phyloP scores from a whole-genome alignment of 1,284 basidiomycete genomes.

The Ustilago trichophora region DNA sequence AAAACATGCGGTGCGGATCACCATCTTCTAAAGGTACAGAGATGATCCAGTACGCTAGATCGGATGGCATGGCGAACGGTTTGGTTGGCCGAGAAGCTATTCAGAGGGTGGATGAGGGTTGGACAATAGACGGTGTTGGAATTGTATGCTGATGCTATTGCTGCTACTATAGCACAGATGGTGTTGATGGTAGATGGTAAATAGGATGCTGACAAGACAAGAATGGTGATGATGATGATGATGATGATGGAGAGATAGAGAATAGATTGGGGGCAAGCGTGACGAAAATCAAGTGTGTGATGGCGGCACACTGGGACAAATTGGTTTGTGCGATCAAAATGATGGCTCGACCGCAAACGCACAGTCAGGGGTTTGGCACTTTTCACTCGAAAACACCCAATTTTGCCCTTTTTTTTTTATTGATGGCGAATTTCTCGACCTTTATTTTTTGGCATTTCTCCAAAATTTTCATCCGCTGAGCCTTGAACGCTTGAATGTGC shows the following conservation, averaged over 20 bases:
- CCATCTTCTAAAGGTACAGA: constrained; percentile 70
- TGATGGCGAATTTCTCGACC: neutral
- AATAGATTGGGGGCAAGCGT: neutral
- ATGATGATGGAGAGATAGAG: constrained; percentile 4
- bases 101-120: neutral
- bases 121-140: too few relatives aligned
- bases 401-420: neutral
- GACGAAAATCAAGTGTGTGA: neutral
- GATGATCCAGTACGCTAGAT: constrained; percentile 71
- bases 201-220: neutral
- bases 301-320: neutral
- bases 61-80: constrained; percentile 69
- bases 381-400: neutral
- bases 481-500: too few relatives aligned
- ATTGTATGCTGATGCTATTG: too few relatives aligned
- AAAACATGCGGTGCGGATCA: constrained; percentile 69
- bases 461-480: too few relatives aligned
- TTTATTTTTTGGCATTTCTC: too few relatives aligned
- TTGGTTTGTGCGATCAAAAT: neutral
- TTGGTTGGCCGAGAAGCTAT: too few relatives aligned
- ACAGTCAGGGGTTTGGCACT: constrained; percentile 9
- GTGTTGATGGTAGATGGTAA: too few relatives aligned
- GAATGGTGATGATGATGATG: neutral
- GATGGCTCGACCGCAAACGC: constrained; percentile 10
- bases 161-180: too few relatives aligned